Evolutionary conservation across 345 rosid genomes (phyloP), one percentile per base, ranked within the genome.

Genomic region (Euphorbia pulcherrima): DNA sequence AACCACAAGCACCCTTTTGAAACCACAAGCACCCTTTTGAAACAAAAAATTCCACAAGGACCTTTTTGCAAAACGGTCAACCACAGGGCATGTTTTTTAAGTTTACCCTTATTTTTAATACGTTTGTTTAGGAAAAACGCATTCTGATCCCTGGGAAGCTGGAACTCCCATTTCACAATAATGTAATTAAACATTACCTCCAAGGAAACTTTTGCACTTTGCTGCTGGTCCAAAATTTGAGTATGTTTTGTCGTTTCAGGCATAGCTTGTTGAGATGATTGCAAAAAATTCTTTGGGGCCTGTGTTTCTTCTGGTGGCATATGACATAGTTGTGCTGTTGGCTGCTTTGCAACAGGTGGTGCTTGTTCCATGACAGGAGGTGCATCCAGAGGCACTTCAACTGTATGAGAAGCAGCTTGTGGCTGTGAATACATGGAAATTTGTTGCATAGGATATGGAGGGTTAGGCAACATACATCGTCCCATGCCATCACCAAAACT

Each of bases 381-480:
- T 72, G 80, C 72, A 52, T 69, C 77, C 72, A 58, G 64, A 69
- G 73, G 85, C 28, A 68, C 79, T 52, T 77, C 83, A 71, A 76
- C 72, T 77, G 79, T 65, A 40, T 82, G 79, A 37, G 83, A 60
- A 79, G 75, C 71, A 73, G 79, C 68, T 66, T 67, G 89, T 40
- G 82, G 75, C 41, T 79, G 85, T 70, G 82, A 75, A 72, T 77
- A 79, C 66, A 68, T 50, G 14, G 84, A 72, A 29, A 64, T 48
- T 57, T 82, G 86, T 69, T 79, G 93, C 74, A 59, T 62, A 72
- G 78, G 75, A 76, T 80, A 80, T 69, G 90, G 66, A 71, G 75
- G 71, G 52, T 80, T 75, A 60, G 90, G 85, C 65, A 79, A 65
- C 13, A 73, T 17, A 35, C 37, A 60, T 41, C 85, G 84, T 65